Base-by-base conservation (phyloP, 2,329 filamentous ascomycete species). In the Cladophialophora chaetospira region DNA sequence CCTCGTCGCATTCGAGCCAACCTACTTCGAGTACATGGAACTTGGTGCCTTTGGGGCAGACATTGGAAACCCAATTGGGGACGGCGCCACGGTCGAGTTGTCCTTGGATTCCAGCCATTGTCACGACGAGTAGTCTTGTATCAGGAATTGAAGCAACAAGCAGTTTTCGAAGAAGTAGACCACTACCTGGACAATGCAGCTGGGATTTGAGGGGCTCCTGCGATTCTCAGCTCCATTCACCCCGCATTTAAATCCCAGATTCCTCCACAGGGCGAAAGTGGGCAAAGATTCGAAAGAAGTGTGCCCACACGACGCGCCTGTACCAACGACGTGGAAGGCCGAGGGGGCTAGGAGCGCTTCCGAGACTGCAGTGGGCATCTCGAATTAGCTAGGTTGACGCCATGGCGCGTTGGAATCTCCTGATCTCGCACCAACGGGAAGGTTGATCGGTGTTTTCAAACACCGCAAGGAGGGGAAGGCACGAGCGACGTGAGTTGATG, bases 1-100 rank as follows among this genome's bases (percentile, higher is more conserved):
- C 63, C 31, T 65, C 63, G 42, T 64, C 63, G 36, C 58, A 60
- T 40, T 65, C 61, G 19, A 65, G 51, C 63, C 63, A 65, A 19
- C 63, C 63, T 28, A 64, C 61, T 33, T 60, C 56, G 15, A 65
- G 57, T 17, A 65, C 45, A 40, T 64, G 62, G 44, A 65, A 64
- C 28, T 64, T 65, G 15, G 63, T 65, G n/a, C 63, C 61, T 40
- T 61, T 57, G 3, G 61, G 61, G 47, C 63, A 65, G 26, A 65
- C 63, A 42, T 64, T 65, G 10, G 60, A 63, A 29, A 65, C 56
- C 31, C 64, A 60, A 28, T 62, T 61, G 10, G 57, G 54, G 8
- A 65, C 58, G 4, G 63, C 63, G 42, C 63, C 61, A 21, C 54
- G 55, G 42, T 65, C 60, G 46, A 65, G 53, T 44, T 65, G 63